Percentiles rank a stretch among this genome's conserved stretches.
Evolutionary conservation across 2,329 filamentous ascomycete genomes (phyloP).

Genomic region (Xylaria sp.): DNA sequence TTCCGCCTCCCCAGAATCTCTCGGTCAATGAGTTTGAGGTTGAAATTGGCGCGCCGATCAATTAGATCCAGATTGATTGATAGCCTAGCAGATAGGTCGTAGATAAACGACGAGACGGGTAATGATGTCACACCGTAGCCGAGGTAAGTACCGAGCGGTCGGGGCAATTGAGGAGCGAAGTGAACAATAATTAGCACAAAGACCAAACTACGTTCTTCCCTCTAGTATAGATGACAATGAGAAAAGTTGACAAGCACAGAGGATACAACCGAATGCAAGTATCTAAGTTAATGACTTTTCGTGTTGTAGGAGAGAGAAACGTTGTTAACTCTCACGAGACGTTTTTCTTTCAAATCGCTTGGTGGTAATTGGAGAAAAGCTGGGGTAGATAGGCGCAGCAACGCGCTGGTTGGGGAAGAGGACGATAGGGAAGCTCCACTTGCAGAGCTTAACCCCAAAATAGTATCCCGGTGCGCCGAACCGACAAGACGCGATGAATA

Average conservation of each 20-base stretch:
- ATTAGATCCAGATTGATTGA: constrained; percentile 1
- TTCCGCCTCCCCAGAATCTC: neutral
- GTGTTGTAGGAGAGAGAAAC: neutral
- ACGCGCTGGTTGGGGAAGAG: neutral
- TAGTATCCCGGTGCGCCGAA: constrained; percentile 25
- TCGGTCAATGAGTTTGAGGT: neutral
- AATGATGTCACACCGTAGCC: constrained; percentile 34
- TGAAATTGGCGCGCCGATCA: constrained; percentile 17
- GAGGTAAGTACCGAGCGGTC: neutral
- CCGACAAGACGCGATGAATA: constrained; percentile 21
- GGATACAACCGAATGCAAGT: neutral
- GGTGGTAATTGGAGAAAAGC: constrained; percentile 32
- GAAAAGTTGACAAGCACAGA: neutral
- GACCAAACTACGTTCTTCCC: neutral
- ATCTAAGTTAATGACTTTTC: neutral
- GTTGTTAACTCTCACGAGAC: neutral
- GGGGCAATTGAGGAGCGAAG: constrained; percentile 4
- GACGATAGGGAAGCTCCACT: constrained; percentile 7
- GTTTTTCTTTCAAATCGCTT: constrained; percentile 28
- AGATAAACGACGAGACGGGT: neutral
- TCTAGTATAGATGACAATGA: neutral
- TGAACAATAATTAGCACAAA: neutral
- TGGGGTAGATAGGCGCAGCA: neutral
- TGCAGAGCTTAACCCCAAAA: constrained; percentile 20
- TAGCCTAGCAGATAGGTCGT: neutral